Percentiles rank a stretch among this genome's conserved stretches.
Conservation (phyloP, 441 rosid genomes). For the Jatropha podagrica region DNA sequence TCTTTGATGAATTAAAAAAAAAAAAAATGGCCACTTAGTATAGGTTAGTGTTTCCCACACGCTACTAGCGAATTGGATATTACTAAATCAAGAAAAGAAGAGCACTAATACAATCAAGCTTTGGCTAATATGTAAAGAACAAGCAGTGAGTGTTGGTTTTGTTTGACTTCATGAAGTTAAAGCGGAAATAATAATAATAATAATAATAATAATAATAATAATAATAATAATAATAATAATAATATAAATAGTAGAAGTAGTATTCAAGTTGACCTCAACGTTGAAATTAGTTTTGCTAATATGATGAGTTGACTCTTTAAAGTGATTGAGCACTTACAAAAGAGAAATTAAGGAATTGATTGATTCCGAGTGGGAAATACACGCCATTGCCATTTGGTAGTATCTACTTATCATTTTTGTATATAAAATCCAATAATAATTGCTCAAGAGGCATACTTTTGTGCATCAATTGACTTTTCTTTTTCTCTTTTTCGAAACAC, state of each 20-base stretch:
- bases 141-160: neutral
- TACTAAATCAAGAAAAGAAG: neutral
- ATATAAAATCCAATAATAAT: neutral
- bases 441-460: neutral
- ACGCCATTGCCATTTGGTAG: neutral
- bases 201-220: no score
- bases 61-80: no score
- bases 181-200: neutral
- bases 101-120: neutral
- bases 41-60: no score
- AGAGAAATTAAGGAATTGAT: neutral
- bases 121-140: neutral
- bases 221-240: no score
- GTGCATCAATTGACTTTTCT: neutral
- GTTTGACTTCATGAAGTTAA: neutral
- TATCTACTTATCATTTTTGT: neutral
- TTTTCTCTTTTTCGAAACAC: neutral
- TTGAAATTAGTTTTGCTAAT: neutral
- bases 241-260: neutral
- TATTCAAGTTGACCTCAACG: neutral
- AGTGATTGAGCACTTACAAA: neutral
- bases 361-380: neutral
- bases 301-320: neutral
- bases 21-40: no score
- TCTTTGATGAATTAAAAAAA: no score